Conservation (phyloP, 345 rosid species). For the Balakata baccata region DNA sequence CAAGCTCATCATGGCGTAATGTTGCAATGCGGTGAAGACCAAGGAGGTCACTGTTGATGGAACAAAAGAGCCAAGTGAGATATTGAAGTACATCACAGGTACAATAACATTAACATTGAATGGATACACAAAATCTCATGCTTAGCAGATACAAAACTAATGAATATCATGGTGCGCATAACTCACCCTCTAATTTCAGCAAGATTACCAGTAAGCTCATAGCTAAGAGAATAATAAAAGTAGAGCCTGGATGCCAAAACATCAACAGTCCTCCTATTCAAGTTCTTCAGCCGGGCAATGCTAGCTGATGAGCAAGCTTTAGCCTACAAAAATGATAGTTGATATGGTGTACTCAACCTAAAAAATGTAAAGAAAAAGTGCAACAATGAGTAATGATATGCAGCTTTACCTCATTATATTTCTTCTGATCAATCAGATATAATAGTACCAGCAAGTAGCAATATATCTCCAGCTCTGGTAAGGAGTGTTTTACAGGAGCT, state of each 20-base stretch:
- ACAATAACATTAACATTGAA: background rate
- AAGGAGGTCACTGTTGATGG: constrained; percentile 55
- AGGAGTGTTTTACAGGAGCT: constrained; percentile 49
- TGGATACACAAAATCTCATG: background rate
- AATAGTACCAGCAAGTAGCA: constrained; percentile 68
- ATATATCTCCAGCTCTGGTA: constrained; percentile 74
- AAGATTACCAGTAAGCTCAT: constrained; percentile 73
- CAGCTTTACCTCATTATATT: constrained; percentile 52
- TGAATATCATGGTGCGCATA: background rate
- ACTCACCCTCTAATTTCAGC: constrained; percentile 81
- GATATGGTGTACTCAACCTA: background rate
- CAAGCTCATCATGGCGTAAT: constrained; percentile 80
- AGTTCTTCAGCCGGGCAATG: constrained; percentile 59
- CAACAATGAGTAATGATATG: background rate
- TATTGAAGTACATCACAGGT: background rate
- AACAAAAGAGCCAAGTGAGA: constrained; percentile 13
- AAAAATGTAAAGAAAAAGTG: background rate
- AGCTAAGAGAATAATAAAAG: constrained; percentile 72
- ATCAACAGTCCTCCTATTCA: constrained; percentile 76
- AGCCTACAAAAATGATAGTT: constrained; percentile 43
- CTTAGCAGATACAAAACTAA: background rate
- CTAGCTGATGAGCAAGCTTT: constrained; percentile 85
- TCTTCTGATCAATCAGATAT: constrained; percentile 76
- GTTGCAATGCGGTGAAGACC: constrained; percentile 81
- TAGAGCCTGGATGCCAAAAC: constrained; percentile 76